Evolutionary conservation across 2,329 filamentous ascomycete genomes (phyloP).

Genomic region (Penicillium freii): DNA sequence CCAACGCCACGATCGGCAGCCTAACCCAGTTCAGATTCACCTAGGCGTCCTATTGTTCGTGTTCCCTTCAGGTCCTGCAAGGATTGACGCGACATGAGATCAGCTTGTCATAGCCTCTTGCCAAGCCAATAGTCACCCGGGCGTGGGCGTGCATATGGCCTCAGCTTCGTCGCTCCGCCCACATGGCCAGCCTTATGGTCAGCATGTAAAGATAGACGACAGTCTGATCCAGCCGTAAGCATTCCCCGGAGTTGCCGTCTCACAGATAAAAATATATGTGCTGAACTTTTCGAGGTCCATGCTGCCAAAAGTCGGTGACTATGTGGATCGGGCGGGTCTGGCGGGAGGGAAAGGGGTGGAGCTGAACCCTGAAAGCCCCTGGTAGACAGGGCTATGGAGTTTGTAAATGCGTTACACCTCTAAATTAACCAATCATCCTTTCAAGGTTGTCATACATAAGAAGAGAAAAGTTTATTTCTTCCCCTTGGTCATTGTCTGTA

Average conservation of each 20-base stretch:
- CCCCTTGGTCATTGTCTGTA: conserved; percentile 2
- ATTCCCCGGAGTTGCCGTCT: neutral
- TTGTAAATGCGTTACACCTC: neutral
- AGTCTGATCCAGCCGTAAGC: neutral
- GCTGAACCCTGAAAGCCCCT: neutral
- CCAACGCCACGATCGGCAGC: neutral
- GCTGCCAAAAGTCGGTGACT: neutral
- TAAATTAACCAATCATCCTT: neutral
- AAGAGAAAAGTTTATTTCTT: neutral
- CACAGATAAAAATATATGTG: too few relatives aligned
- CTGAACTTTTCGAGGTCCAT: neutral
- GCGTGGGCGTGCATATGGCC: too few relatives aligned
- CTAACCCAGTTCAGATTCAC: neutral
- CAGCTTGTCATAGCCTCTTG: neutral
- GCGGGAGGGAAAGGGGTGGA: neutral
- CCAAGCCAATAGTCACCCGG: neutral
- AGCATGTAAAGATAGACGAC: neutral
- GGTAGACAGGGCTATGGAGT: neutral
- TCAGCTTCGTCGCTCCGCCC: neutral
- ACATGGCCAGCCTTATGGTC: neutral
- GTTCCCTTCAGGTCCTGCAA: conserved; percentile 2
- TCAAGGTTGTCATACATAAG: too few relatives aligned
- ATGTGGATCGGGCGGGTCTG: neutral
- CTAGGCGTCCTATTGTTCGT: neutral
- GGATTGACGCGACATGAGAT: neutral